Percentiles rank a stretch among this genome's conserved stretches.
These are phyloP conservation scores for Globisporangium spinosum DNA, from an alignment of 352 stramenopile species.

Conservation along the genomic window DNA sequence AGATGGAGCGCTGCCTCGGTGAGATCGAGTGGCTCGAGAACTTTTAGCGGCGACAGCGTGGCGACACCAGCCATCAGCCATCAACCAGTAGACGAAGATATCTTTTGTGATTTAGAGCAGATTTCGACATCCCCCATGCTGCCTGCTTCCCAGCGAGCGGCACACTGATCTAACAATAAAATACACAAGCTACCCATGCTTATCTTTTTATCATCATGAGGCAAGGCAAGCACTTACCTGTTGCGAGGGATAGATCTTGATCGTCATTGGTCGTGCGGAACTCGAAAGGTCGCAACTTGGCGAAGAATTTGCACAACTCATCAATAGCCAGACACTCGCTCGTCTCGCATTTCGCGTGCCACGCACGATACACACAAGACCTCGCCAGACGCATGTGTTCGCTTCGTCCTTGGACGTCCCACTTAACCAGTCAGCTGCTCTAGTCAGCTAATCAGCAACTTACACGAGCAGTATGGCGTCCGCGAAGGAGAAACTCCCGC, in stretches of 20 bases:
- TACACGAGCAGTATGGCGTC: not conserved
- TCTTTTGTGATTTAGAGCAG: conserved; percentile 4
- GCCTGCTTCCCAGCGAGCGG: no score
- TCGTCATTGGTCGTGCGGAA: not conserved
- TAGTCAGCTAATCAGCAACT: not conserved
- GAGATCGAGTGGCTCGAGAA: conserved; percentile 79
- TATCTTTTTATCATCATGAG: not conserved
- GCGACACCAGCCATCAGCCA: not conserved
- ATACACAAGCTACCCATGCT: not conserved
- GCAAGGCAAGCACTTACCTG: no score
- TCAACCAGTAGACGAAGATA: not conserved
- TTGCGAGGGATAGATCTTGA: not conserved
- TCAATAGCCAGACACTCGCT: no score
- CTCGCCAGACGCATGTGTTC: not conserved
- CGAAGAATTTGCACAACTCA: no score
- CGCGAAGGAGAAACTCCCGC: conserved; percentile 33
- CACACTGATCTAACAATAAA: not conserved
- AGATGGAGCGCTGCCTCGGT: conserved; percentile 53
- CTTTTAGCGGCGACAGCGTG: conserved; percentile 39
- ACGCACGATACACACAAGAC: not conserved
- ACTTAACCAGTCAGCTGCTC: not conserved
- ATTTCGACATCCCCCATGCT: not conserved
- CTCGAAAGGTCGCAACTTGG: not conserved
- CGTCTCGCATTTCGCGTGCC: not conserved
- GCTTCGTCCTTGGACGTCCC: not conserved